Evolutionary conservation across 495 filamentous ascomycete species (phyloP).

Genomic region (Aspergillus sparsus): DNA sequence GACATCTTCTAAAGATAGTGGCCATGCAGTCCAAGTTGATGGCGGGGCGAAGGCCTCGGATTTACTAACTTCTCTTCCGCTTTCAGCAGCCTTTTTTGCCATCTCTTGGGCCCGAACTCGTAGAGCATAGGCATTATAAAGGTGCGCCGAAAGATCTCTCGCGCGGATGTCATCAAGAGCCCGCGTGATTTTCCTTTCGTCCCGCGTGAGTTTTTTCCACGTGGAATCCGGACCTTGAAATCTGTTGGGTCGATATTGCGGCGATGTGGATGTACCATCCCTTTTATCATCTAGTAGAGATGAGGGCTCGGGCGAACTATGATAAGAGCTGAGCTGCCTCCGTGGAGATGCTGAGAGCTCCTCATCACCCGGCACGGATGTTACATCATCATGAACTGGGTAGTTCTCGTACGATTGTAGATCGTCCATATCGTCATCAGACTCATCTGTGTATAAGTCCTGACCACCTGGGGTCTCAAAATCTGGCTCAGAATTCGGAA

Average conservation of each 20-base stretch:
- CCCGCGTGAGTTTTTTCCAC: constrained; percentile 59
- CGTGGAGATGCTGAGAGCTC: constrained; percentile 3
- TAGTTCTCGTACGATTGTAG: constrained; percentile 17
- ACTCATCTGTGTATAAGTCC: constrained; percentile 21
- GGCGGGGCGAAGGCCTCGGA: constrained; percentile 37
- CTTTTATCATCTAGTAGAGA: not conserved
- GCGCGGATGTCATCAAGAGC: constrained; percentile 58
- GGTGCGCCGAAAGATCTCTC: constrained; percentile 68
- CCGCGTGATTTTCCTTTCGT: constrained; percentile 58
- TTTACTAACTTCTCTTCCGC: constrained; percentile 28
- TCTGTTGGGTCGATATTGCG: constrained; percentile 50
- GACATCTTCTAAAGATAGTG: constrained; percentile 59
- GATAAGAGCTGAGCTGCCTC: not conserved
- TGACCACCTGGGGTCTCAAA: constrained; percentile 11
- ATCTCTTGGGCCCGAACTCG: constrained; percentile 45
- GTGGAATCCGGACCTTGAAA: constrained; percentile 56
- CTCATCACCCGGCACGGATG: constrained; percentile 27
- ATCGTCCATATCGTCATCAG: constrained; percentile 1
- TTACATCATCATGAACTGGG: constrained; percentile 28
- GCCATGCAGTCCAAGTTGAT: constrained; percentile 77
- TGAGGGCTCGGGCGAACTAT: not conserved
- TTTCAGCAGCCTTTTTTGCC: constrained; percentile 29
- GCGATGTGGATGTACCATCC: constrained; percentile 1
- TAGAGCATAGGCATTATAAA: constrained; percentile 72
- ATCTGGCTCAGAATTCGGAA: constrained; percentile 15